Evolutionary conservation across 2,329 filamentous ascomycete species (phyloP), one percentile per base, ranked within the genome.

Genomic region (Pleomassaria siparia): DNA sequence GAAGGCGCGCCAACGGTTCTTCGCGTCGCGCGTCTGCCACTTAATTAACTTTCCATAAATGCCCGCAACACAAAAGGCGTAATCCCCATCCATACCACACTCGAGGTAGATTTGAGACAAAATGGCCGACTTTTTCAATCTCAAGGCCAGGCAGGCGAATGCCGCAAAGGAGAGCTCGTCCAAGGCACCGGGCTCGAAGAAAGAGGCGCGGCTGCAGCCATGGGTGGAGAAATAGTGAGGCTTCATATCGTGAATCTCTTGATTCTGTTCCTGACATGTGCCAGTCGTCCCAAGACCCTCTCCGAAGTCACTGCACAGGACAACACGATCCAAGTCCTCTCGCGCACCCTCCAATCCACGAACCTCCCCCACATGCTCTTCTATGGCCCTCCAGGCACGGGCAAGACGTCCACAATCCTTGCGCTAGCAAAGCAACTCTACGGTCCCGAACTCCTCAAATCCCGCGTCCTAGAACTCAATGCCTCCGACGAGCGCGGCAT

Each of bases 341-440:
- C 92, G 69, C 83, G 94, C 62, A 97, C 91, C 22, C 80, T 99
- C 18, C 91, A 97, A 79, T 91, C 92, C 62, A 90, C 91, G 54
- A 99, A 99, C 84, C 87, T 99, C 30, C 94, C 94, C 2, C 95
- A 99, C 73, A 96, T 99, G 90, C 88, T 99, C 63, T 97, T 97
- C 80, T 99, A 99, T 69, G 94, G 94, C 3, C 94, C 95, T 0
- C 95, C 94, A 0, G 94, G 94, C 33, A 99, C 94, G 0, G 94
- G 94, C 60, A 99, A 99, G 77, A 99, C 94, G 1, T 96, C 90
- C 2, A 99, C 95, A 0, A 91, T 99, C 61, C 88, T 99, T 55
- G 95, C 95, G 2, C 86, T 99, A 24, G 91, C 94, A 46, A 96
- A 96, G 74, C 91, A 97, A 68, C 87, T 99, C 51, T 99, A 95